Conservation (phyloP, 805 yeast species). For the Scheffersomyces ergatensis region DNA sequence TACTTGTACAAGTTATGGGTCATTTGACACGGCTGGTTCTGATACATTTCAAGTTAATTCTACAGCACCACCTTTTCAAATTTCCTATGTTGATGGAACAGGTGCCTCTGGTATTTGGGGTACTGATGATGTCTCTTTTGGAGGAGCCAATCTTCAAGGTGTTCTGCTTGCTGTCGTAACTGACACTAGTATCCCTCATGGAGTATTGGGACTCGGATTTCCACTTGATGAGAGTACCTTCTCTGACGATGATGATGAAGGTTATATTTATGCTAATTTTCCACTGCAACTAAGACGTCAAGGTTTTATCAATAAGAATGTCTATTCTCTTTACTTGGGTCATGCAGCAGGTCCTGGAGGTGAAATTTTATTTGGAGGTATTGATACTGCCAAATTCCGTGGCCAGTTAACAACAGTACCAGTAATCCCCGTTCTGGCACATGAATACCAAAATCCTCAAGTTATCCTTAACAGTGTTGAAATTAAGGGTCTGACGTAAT, state of each 20-base stretch:
- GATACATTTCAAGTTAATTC: slow-evolving; percentile 25
- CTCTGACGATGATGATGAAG: no score
- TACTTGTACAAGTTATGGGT: slow-evolving; percentile 35
- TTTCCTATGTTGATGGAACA: slow-evolving; percentile 46
- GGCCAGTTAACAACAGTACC: slow-evolving; percentile 14
- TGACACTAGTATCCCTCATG: slow-evolving; percentile 13
- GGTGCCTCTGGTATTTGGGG: slow-evolving; percentile 52
- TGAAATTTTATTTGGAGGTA: slow-evolving; percentile 24
- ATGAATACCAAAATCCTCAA: no score
- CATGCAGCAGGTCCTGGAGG: slow-evolving; percentile 14
- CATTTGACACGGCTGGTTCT: slow-evolving; percentile 31
- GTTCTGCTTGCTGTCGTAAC: slow-evolving; percentile 4
- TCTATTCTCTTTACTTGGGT: slow-evolving; percentile 30
- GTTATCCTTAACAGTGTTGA: neutral
- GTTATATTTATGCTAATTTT: slow-evolving; percentile 22
- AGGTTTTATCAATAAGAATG: slow-evolving; percentile 26
- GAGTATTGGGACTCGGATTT: slow-evolving; percentile 22
- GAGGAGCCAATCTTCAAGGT: slow-evolving; percentile 4
- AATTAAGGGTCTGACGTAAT: neutral
- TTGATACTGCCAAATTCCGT: slow-evolving; percentile 23
- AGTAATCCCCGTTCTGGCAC: neutral
- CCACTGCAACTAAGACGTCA: slow-evolving; percentile 26
- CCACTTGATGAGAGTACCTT: neutral
- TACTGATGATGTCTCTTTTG: slow-evolving; percentile 9
- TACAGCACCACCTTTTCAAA: slow-evolving; percentile 27